Base-by-base conservation (phyloP, 345 rosid species). In the Clarkia xantiana region DNA sequence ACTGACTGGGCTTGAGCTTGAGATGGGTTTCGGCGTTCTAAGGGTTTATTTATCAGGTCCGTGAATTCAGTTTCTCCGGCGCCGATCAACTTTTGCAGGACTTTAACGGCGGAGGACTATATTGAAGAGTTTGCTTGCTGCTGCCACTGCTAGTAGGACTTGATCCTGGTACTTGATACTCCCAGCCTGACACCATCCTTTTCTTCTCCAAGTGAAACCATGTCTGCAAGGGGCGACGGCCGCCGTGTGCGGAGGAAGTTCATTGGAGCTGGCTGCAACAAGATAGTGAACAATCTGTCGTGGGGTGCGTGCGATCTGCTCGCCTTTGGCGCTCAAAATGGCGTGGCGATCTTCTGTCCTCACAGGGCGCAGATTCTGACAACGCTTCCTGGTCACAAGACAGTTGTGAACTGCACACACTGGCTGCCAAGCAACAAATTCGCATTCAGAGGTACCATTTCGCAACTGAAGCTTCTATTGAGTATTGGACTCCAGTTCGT, bases 201-300 rank as follows among this genome's bases (percentile, higher is more conserved):
- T 1, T 4, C 19, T 19, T 18, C 53, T 0, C 19, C 0, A 19
- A 10, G 2, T 14, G 19, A 49, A 36, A 43, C 44, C 42, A 55
- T 55, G 59, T 38, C 59, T 46, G 20, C 15, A 44, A 23, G 34
- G 5, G 40, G 22, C 7, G 51, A 52, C n/a, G 62, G 62, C 57
- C 73, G 70, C 8, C 74, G 70, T 62, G 79, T 63, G 38, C 72
- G 76, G 62, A 74, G 79, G 51, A 72, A 70, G 62, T 86, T 90
- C 63, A 79, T 82, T 53, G 94, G 84, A 67, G 94, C 94, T 53
- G 94, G 94, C 52, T 90, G 97, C 79, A 90, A 86, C 67, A 72
- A 91, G 55, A 71, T 79, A 13, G 91, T 90, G 42, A 85, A 82
- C 62, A 90, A 86, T 69, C 81, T 81, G 23, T 90, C 95, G 14